Percentiles rank a stretch among this genome's conserved stretches.
These are phyloP conservation scores for Eimeria necatrix DNA, from an alignment of 169 alveolate species.

Conservation along the genomic window DNA sequence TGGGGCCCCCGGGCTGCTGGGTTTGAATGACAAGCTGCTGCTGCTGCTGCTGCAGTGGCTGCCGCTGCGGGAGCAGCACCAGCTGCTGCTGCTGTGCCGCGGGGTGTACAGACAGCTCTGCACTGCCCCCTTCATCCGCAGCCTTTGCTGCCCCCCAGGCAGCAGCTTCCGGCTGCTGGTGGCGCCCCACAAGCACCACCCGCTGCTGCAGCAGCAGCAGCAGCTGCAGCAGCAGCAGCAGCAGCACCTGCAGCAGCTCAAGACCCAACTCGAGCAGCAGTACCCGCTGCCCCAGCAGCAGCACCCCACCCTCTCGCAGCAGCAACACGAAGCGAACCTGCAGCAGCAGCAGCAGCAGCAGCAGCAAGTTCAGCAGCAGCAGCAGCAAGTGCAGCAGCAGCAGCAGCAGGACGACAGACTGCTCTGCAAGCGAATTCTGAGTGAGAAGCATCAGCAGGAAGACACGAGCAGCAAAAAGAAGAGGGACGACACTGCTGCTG, in stretches of 20 bases:
- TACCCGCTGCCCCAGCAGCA: neutral
- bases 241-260: constrained; percentile 27
- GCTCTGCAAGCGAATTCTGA: neutral
- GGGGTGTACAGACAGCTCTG: constrained; percentile 39
- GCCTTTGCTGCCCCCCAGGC: constrained; percentile 4
- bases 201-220: constrained; percentile 43
- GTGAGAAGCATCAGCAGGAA: neutral
- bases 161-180: constrained; percentile 21
- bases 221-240: constrained; percentile 25
- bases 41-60: constrained; percentile 39
- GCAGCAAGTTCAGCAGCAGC: constrained; percentile 22
- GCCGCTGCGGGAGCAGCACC: constrained; percentile 18
- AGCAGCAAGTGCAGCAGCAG: constrained; percentile 30
- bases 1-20: neutral
- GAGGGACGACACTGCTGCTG: neutral
- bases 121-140: neutral
- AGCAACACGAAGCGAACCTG: neutral
- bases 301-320: neutral
- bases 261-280: constrained; percentile 25
- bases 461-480: neutral
- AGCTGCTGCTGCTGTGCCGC: constrained; percentile 51
- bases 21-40: neutral
- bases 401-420: constrained; percentile 7
- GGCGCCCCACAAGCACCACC: neutral
- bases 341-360: constrained; percentile 7